Conservation (phyloP, 768 basidiomycete genomes). For the Tulasnella sp. region DNA sequence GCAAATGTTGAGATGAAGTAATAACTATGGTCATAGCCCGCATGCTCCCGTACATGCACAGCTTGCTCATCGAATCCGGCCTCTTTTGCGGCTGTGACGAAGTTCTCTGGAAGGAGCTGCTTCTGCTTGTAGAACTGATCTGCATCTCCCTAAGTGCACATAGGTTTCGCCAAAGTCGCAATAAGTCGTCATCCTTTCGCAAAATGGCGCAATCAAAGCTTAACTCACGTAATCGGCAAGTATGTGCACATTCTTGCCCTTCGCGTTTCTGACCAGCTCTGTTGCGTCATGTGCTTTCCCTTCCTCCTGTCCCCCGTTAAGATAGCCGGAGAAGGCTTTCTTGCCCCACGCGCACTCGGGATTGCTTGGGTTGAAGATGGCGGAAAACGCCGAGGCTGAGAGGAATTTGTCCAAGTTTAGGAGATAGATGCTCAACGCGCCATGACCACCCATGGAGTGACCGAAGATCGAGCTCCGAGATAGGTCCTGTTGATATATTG, state of each 20-base stretch:
- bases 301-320: constrained; percentile 64
- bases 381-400: constrained; percentile 83
- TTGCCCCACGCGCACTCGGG: constrained; percentile 74
- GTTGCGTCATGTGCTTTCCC: constrained; percentile 78
- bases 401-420: constrained; percentile 53
- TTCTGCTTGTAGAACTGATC: constrained; percentile 78
- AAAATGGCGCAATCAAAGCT: background rate
- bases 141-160: constrained; percentile 47
- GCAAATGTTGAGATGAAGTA: constrained; percentile 89
- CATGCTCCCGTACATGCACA: constrained; percentile 67
- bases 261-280: constrained; percentile 56
- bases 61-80: constrained; percentile 61
- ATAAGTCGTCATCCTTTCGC: background rate
- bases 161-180: background rate
- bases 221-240: constrained; percentile 72
- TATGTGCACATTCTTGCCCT: constrained; percentile 49
- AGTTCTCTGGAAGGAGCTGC: constrained; percentile 85
- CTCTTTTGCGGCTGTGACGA: constrained; percentile 64
- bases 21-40: constrained; percentile 82
- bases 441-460: constrained; percentile 97
- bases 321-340: constrained; percentile 83
- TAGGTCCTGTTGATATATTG: constrained; percentile 49
- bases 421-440: constrained; percentile 84
- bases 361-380: constrained; percentile 67
- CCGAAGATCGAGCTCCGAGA: constrained; percentile 81